Evolutionary conservation across 2,329 filamentous ascomycete genomes (phyloP), one percentile per base, ranked within the genome.

Genomic region (Colletotrichum salicis): DNA sequence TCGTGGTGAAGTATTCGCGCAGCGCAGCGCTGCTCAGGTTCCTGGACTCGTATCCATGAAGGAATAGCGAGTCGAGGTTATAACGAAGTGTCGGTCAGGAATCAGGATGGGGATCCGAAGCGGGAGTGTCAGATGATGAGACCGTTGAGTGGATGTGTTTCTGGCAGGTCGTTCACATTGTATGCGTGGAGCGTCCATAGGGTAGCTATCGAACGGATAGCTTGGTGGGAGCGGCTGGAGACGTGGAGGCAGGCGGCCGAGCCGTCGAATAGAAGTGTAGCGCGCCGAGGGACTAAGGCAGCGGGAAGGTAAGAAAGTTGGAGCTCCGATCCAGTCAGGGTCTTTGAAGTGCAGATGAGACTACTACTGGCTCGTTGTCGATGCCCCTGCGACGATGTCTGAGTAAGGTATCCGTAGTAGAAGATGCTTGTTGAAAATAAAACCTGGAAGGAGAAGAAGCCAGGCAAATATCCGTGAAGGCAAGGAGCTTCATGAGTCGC

Each of bases 131-230:
- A 64, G 73, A 74, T 73, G 73, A 74, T 66, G 64, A 67, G 72
- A 66, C 52, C 58, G 68, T 74, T 77, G 75, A 78, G 76, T 78
- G 77, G 76, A 76, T 73, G 76, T 75, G 71, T 74, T 76, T 76
- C 74, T 76, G 74, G 65, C 74, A 60, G 62, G 29, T 31, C 41
- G 41, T 31, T 48, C 5, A 41, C 37, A 41, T 41, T 41, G 37
- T 19, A 5, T 41, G 7, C 37, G 37, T 41, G 13, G 5, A 41
- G 15, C 13, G 13, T 15, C 13, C 37, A 48, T 8, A 10, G 41
- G 10, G 22, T 59, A 22, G 41, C 27, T 13, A 54, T n/a, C 15
- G 37, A 41, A 41, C 37, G 37, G 37, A 41, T 45, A 70, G 67
- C 54, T 66, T 24, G 13, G 33, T 70, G 11, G 33, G 13, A 37